These are phyloP conservation scores for Basidiobolus meristosporus DNA, from an alignment of 371 early-diverging fungal genomes.

Conservation along the genomic window DNA sequence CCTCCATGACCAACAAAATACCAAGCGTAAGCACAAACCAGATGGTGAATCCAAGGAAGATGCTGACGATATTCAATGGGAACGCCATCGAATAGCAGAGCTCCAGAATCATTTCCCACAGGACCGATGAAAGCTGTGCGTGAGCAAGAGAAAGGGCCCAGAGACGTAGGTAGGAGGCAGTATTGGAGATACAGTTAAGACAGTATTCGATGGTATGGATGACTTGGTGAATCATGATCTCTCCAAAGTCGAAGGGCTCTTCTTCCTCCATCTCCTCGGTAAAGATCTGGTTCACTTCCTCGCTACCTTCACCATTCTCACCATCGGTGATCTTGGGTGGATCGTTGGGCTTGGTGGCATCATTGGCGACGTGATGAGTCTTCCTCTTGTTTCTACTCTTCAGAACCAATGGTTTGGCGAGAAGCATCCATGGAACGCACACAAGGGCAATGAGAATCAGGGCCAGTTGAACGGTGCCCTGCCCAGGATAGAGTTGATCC, in stretches of 20 bases:
- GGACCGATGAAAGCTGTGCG: constrained; percentile 94
- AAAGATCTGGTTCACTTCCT: constrained; percentile 8
- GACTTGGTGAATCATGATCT: constrained; percentile 89
- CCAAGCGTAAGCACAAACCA: constrained; percentile 75
- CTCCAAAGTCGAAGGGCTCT: constrained; percentile 66
- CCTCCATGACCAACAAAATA: constrained; percentile 95
- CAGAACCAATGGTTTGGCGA: constrained; percentile 83
- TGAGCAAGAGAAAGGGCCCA: constrained; percentile 99
- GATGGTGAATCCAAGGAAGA: constrained; percentile 48
- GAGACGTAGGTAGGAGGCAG: constrained; percentile 97
- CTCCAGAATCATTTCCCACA: constrained; percentile 90
- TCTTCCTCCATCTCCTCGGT: constrained; percentile 24
- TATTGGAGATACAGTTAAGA: constrained; percentile 96
- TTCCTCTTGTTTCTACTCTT: constrained; percentile 52
- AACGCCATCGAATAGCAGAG: constrained; percentile 34
- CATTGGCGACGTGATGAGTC: too few relatives aligned
- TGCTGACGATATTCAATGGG: constrained; percentile 25
- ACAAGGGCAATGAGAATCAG: constrained; percentile 72
- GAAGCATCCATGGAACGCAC: constrained; percentile 98
- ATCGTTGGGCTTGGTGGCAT: too few relatives aligned
- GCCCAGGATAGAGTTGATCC: constrained; percentile 69
- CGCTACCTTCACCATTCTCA: constrained; percentile 11
- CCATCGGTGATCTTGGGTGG: too few relatives aligned
- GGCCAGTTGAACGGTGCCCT: constrained; percentile 73
- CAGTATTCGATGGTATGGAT: constrained; percentile 99